These are phyloP conservation scores for Chalaropsis thielavioides DNA, from an alignment of 2,329 filamentous ascomycete species.

Conservation along the genomic window DNA sequence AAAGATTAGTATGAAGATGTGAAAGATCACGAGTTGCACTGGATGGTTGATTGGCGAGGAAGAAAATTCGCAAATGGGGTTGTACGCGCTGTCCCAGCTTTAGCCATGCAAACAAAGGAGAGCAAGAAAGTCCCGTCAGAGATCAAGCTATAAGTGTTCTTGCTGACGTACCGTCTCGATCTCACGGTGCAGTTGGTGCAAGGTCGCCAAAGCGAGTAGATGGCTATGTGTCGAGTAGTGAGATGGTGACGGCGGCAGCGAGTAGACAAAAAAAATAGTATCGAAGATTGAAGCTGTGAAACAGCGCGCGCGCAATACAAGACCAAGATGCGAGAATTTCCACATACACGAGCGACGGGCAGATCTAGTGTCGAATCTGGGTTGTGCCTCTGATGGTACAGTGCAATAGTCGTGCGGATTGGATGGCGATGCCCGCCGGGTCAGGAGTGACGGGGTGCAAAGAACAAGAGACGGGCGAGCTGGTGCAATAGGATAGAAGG, in stretches of 20 bases:
- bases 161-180: background rate
- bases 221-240: background rate
- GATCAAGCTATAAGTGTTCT: background rate
- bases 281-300: background rate
- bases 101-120: background rate
- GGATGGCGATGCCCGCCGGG: background rate
- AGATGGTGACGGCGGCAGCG: background rate
- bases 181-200: background rate
- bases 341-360: background rate
- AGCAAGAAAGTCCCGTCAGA: background rate
- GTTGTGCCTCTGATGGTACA: background rate
- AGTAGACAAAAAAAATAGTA: background rate
- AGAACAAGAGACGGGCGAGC: background rate
- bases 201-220: background rate
- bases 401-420: background rate
- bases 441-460: background rate
- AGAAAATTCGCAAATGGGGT: background rate
- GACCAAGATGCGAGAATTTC: background rate
- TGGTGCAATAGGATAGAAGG: background rate
- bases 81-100: background rate
- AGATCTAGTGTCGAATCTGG: background rate
- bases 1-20: background rate
- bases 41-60: background rate
- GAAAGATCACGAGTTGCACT: no score
- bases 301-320: background rate